A percentile compares a stretch with the other conserved stretches of the same genome.
Conservation (phyloP, 2,329 filamentous ascomycete genomes). For the Pseudocercospora musae region DNA sequence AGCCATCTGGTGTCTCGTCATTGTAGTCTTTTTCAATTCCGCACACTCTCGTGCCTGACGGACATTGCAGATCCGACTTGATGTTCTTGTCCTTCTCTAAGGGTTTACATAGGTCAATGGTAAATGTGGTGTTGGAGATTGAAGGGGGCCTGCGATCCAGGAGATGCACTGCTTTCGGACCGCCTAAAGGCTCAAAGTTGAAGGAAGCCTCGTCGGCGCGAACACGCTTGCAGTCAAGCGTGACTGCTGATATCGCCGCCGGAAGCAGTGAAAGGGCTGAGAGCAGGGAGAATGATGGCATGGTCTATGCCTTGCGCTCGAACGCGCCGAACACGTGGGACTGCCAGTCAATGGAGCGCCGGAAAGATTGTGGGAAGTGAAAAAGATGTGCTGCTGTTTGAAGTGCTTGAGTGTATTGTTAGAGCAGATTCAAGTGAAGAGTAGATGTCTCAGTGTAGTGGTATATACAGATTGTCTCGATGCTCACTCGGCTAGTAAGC, state of each 20-base stretch:
- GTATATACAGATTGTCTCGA: not conserved
- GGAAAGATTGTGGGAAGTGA: not conserved
- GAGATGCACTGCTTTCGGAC: slow-evolving; percentile 66
- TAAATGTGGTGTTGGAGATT: slow-evolving; percentile 73
- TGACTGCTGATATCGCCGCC: slow-evolving; percentile 42
- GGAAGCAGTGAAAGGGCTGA: slow-evolving; percentile 31
- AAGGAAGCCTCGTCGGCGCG: slow-evolving; percentile 59
- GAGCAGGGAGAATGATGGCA: slow-evolving; percentile 21
- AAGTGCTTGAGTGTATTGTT: not conserved
- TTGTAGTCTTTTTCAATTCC: slow-evolving; percentile 62
- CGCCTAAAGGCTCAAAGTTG: slow-evolving; percentile 61
- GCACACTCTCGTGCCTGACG: slow-evolving; percentile 71
- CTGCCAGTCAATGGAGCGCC: not conserved
- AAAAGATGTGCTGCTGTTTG: not conserved
- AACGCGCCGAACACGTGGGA: not conserved
- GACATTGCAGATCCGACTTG: slow-evolving; percentile 56
- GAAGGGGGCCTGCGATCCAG: slow-evolving; percentile 47
- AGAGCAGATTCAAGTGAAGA: not conserved
- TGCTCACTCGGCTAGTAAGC: no score
- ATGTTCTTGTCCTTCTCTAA: slow-evolving; percentile 61
- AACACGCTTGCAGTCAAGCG: slow-evolving; percentile 62
- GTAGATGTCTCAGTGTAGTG: not conserved
- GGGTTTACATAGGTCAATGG: slow-evolving; percentile 69
- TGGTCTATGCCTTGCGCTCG: slow-evolving; percentile 7
- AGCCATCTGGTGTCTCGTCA: slow-evolving; percentile 47